Evolutionary conservation across 2,329 filamentous ascomycete genomes (phyloP).

Genomic region (Colletotrichum eremochloae): DNA sequence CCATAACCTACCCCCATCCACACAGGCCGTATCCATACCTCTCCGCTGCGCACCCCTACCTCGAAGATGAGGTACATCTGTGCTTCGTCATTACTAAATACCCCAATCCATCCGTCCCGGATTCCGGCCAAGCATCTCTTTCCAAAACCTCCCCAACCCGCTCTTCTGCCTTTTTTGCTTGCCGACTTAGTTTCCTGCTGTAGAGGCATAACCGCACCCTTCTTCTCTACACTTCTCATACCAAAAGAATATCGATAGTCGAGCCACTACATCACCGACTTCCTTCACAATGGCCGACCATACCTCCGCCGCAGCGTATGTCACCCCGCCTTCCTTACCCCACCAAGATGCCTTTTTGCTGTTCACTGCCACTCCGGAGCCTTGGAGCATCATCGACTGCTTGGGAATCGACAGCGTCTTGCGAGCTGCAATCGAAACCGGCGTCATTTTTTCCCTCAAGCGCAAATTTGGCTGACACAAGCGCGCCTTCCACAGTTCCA

Average conservation of each 20-base stretch:
- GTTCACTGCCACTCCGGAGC: slow-evolving; percentile 16
- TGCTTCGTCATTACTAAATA: slow-evolving; percentile 44
- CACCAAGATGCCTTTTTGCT: slow-evolving; percentile 37
- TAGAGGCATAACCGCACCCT: slow-evolving; percentile 14
- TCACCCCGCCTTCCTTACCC: slow-evolving; percentile 41
- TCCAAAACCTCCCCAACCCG: slow-evolving; percentile 40
- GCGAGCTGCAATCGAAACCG: slow-evolving; percentile 19
- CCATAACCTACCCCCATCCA: slow-evolving; percentile 10
- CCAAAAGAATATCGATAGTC: slow-evolving; percentile 17
- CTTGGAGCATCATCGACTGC: slow-evolving; percentile 13
- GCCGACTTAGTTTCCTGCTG: slow-evolving; percentile 36
- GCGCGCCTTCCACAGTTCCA: slow-evolving; percentile 66
- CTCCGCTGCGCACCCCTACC: slow-evolving; percentile 38
- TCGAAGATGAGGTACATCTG: slow-evolving; percentile 34
- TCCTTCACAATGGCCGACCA: slow-evolving; percentile 44
- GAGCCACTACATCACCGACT: slow-evolving; percentile 18
- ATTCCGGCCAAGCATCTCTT: slow-evolving; percentile 37
- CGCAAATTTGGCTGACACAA: slow-evolving; percentile 29
- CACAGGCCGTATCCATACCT: slow-evolving; percentile 33
- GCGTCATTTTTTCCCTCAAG: background rate
- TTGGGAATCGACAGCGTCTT: background rate
- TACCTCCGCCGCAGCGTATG: slow-evolving; percentile 45
- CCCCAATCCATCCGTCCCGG: slow-evolving; percentile 43
- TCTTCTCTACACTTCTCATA: slow-evolving; percentile 9
- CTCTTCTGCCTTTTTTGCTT: slow-evolving; percentile 39